Conservation (phyloP, 805 yeast species). For the Zygosaccharomyces bailii region DNA sequence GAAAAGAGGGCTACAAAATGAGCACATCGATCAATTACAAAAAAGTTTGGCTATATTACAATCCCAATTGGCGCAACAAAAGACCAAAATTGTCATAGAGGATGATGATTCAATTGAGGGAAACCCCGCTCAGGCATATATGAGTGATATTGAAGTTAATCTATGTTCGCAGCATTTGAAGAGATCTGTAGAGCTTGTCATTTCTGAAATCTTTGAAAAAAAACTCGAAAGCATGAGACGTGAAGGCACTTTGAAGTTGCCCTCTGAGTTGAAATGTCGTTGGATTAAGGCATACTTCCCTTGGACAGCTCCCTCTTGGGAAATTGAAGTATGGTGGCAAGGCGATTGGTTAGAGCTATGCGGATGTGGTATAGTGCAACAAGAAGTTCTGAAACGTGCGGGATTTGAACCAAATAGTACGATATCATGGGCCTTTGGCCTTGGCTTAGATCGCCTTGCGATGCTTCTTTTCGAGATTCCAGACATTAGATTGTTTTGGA, state of each 20-base stretch:
- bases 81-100: conserved; percentile 62
- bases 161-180: conserved; percentile 76
- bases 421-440: conserved; percentile 96
- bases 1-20: conserved; percentile 42
- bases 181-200: conserved; percentile 78
- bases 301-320: conserved; percentile 98
- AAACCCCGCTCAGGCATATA: conserved; percentile 79
- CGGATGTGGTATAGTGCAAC: conserved; percentile 89
- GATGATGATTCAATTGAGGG: conserved; percentile 58
- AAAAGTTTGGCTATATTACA: conserved; percentile 66
- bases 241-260: conserved; percentile 53
- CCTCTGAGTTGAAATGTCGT: conserved; percentile 68
- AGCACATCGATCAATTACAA: conserved; percentile 44
- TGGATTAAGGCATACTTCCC: conserved; percentile 97
- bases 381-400: conserved; percentile 70
- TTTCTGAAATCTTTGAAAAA: conserved; percentile 70
- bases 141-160: conserved; percentile 65
- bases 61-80: conserved; percentile 32
- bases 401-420: conserved; percentile 54
- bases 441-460: conserved; percentile 92
- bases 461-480: conserved; percentile 95
- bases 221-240: conserved; percentile 42
- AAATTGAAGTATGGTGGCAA: conserved; percentile 98
- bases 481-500: conserved; percentile 92
- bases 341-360: conserved; percentile 97